Base-by-base conservation (phyloP, 352 stramenopile genomes). In the Plasmopara halstedii region DNA sequence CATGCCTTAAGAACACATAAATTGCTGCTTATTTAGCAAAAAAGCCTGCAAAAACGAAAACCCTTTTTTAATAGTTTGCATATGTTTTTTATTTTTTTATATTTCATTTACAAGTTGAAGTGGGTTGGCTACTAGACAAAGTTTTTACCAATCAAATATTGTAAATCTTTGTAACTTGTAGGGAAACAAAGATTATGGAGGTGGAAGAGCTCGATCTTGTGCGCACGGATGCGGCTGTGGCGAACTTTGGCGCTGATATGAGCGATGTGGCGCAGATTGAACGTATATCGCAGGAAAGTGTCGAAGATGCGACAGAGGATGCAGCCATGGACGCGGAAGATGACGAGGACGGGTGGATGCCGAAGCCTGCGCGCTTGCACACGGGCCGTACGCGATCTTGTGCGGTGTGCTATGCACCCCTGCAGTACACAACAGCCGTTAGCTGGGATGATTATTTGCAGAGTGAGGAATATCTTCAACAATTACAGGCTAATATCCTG, bases 371-470 rank as follows among this genome's bases (percentile, higher is more conserved):
- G 8, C 67, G 76, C 2, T 52, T 94, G 3, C 83, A 94, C 46
- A 85, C 75, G 17, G 83, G 83, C 29, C 85, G 87, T 43, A 81
- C 80, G 5, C 67, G 76, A 25, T 73, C 59, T n/a, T 94, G 83
- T 47, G 65, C 60, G 2, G 66, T 85, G n/a, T 94, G 83, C 53
- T 88, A 80, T 53, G 74, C 75, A 1, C 64, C 70, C 18, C 36
- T 94, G 27, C 80, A 88, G 64, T 90, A 90, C 43, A 80, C 83
- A 13, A 39, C 55, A 0, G 64, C 72, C 39, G 35, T 50, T 9
- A 86, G 73, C 49, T 94, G 83, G 83, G 78, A 94, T 50, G 80
- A 88, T 26, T 94, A 87, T 36, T 47, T 94, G 15, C 66, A 87
- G 59, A 94, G 83, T 46, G 68, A 84, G 35, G 63, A 80, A 47